Percentiles rank a stretch among this genome's conserved stretches.
Evolutionary conservation across 352 stramenopile genomes (phyloP).

Genomic region (Elongisporangium undulatum): DNA sequence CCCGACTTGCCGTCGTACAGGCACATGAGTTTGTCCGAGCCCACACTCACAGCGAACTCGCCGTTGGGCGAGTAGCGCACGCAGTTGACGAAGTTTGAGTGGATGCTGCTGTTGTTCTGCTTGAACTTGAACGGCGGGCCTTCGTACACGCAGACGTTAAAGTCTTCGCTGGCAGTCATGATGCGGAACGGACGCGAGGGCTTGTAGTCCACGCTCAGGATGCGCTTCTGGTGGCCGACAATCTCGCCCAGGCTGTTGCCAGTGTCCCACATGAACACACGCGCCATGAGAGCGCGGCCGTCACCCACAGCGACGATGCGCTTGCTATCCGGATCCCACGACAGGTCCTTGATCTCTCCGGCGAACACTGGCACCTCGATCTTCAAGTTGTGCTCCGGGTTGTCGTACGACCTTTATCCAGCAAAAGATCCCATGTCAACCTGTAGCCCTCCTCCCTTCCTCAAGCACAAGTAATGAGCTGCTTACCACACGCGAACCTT

Average conservation of each 20-base stretch:
- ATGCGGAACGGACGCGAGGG: constrained; percentile 93
- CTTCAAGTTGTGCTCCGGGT: constrained; percentile 95
- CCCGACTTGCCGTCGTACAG: constrained; percentile 94
- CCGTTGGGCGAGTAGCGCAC: constrained; percentile 93
- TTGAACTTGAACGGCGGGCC: constrained; percentile 97
- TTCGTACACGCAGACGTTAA: constrained; percentile 93
- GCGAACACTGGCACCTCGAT: constrained; percentile 90
- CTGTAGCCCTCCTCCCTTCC: neutral
- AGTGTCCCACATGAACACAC: constrained; percentile 97
- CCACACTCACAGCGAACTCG: constrained; percentile 87
- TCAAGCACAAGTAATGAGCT: neutral
- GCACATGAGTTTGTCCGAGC: constrained; percentile 93
- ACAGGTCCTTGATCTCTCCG: constrained; percentile 92
- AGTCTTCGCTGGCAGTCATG: constrained; percentile 94
- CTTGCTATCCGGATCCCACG: constrained; percentile 96
- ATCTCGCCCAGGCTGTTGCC: constrained; percentile 95
- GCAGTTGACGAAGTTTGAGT: constrained; percentile 96
- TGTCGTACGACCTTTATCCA: constrained; percentile 85
- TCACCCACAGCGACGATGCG: constrained; percentile 90
- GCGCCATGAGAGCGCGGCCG: constrained; percentile 68
- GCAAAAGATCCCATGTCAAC: neutral
- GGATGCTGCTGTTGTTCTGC: constrained; percentile 88
- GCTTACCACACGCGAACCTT: constrained; percentile 92
- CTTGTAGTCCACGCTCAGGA: constrained; percentile 91
- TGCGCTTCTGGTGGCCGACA: constrained; percentile 92